A percentile compares a stretch with the other conserved stretches of the same genome.
Evolutionary conservation across 805 yeast genomes (phyloP).

Genomic region (Brettanomyces custersianus): DNA sequence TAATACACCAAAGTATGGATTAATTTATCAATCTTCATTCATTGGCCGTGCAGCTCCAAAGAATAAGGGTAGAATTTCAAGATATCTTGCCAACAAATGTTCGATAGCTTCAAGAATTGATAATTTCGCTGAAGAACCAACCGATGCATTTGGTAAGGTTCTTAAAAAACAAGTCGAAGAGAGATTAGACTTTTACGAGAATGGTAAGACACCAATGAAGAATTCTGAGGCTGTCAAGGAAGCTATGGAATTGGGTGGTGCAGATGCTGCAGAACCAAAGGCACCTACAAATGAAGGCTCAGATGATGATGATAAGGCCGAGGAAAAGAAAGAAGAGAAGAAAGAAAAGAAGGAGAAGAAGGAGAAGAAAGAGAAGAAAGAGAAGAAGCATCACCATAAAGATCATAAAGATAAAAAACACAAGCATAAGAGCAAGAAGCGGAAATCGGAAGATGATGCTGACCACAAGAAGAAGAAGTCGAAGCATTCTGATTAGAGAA

Average conservation of each 20-base stretch:
- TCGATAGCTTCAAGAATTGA: constrained; percentile 98
- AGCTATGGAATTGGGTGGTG: constrained; percentile 62
- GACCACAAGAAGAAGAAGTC: constrained; percentile 9
- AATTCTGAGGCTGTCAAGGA: constrained; percentile 89
- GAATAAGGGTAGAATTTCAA: constrained; percentile 98
- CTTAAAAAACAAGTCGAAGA: constrained; percentile 97
- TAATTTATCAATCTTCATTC: constrained; percentile 89
- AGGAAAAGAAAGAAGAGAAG: constrained; percentile 30
- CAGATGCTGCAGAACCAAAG: constrained; percentile 23
- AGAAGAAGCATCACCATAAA: constrained; percentile 2
- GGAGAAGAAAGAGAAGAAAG: constrained; percentile 9
- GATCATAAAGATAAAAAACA: constrained; percentile 1
- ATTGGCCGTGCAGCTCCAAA: constrained; percentile 91
- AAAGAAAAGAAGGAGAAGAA: constrained; percentile 7
- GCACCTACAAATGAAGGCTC: constrained; percentile 31
- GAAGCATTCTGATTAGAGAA: constrained; percentile 17
- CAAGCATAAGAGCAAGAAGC: constrained; percentile 1
- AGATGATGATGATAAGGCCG: constrained; percentile 39
- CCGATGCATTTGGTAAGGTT: constrained; percentile 80
- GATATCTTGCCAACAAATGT: constrained; percentile 98
- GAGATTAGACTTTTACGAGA: constrained; percentile 89
- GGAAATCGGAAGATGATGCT: constrained; percentile 2
- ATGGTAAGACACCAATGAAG: constrained; percentile 95
- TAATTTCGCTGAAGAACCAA: constrained; percentile 91
- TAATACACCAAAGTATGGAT: constrained; percentile 93